Percentiles rank a stretch among this genome's conserved stretches.
These are phyloP conservation scores for Acidomyces sp. DNA, from an alignment of 495 filamentous ascomycete genomes.

Conservation along the genomic window DNA sequence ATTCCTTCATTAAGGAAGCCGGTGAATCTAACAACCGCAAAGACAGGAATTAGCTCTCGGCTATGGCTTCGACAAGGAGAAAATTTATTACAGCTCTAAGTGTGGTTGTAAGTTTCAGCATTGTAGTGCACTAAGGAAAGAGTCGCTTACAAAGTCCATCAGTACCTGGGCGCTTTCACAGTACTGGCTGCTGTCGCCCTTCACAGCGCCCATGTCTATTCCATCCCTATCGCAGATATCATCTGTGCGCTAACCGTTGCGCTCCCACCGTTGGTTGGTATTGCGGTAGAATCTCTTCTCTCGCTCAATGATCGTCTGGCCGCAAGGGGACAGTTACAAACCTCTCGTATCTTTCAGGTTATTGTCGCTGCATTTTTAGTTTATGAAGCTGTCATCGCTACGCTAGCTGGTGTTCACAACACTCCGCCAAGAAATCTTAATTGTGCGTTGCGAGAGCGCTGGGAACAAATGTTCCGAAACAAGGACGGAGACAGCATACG, in stretches of 20 bases:
- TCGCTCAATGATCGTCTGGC: conserved; percentile 29
- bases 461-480: conserved; percentile 36
- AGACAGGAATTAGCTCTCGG: too few species aligned
- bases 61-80: conserved; percentile 17
- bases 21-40: too few species aligned
- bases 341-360: conserved; percentile 23
- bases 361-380: conserved; percentile 35
- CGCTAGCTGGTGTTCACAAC: conserved; percentile 42
- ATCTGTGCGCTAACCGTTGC: conserved; percentile 38
- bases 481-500: conserved; percentile 41
- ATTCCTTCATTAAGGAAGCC: too few species aligned
- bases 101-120: conserved; percentile 15
- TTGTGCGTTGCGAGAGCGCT: conserved; percentile 41
- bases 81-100: conserved; percentile 17
- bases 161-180: conserved; percentile 27
- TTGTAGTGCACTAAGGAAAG: not conserved
- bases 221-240: conserved; percentile 37
- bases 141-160: not conserved
- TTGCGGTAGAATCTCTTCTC: conserved; percentile 38
- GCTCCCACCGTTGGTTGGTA: conserved; percentile 38
- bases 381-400: conserved; percentile 40
- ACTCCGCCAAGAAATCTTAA: conserved; percentile 33
- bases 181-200: conserved; percentile 34
- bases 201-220: conserved; percentile 34
- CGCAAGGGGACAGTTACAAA: conserved; percentile 21